Evolutionary conservation across 768 basidiomycete species (phyloP).

Genomic region (Podaxis sp.): DNA sequence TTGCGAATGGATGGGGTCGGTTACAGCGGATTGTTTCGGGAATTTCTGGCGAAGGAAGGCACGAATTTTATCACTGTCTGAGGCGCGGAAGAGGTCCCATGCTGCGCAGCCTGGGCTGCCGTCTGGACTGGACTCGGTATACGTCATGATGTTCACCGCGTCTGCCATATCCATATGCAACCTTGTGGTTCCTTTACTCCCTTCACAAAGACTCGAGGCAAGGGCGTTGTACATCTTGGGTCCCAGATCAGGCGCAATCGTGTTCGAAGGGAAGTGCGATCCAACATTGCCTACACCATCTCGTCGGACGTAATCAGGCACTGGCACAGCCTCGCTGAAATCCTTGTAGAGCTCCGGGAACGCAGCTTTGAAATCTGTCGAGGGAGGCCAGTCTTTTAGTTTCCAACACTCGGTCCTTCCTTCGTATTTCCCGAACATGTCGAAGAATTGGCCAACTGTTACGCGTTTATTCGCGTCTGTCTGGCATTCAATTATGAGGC

Average conservation of each 20-base stretch:
- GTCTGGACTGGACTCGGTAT: slow-evolving; percentile 53
- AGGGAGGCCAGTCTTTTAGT: slow-evolving; percentile 94
- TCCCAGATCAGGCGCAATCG: slow-evolving; percentile 77
- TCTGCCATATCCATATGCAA: slow-evolving; percentile 96
- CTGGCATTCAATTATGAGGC: slow-evolving; percentile 83
- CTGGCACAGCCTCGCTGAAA: slow-evolving; percentile 79
- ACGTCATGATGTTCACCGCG: slow-evolving; percentile 89
- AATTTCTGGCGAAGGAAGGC: slow-evolving; percentile 62
- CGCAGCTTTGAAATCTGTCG: slow-evolving; percentile 76
- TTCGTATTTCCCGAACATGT: slow-evolving; percentile 67
- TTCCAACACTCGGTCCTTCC: slow-evolving; percentile 62
- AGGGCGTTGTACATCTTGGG: slow-evolving; percentile 97
- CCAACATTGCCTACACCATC: slow-evolving; percentile 89
- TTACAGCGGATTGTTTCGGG: slow-evolving; percentile 10
- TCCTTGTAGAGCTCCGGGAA: slow-evolving; percentile 88
- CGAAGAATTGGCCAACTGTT: slow-evolving; percentile 79
- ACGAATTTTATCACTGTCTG: slow-evolving; percentile 79
- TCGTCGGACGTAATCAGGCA: slow-evolving; percentile 86
- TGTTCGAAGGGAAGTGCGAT: slow-evolving; percentile 83
- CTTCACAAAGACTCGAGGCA: slow-evolving; percentile 60
- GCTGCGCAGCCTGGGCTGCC: slow-evolving; percentile 78
- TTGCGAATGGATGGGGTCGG: slow-evolving; percentile 91
- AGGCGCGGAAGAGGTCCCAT: slow-evolving; percentile 88
- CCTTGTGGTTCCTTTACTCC: slow-evolving; percentile 82
- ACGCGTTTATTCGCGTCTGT: slow-evolving; percentile 59